Evolutionary conservation across 169 alveolate genomes (phyloP).

Genomic region (Miamiensis avidus): DNA sequence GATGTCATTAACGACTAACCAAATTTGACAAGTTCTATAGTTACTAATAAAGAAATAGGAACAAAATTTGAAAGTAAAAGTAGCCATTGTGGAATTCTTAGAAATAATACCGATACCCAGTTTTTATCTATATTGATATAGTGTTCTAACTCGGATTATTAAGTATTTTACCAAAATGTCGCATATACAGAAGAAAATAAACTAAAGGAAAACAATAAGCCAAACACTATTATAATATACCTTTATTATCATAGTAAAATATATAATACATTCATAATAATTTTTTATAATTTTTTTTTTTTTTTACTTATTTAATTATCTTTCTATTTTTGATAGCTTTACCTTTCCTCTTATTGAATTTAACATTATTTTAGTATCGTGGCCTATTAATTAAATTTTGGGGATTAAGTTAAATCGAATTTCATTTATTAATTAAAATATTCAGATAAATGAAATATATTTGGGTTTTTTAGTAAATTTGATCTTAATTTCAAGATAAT

Average conservation of each 20-base stretch:
- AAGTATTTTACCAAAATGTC: constrained; percentile 60
- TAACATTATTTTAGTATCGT: constrained; percentile 87
- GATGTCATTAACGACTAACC: constrained; percentile 92
- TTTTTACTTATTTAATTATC: constrained; percentile 71
- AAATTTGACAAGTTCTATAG: constrained; percentile 93
- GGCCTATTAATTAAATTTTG: constrained; percentile 20
- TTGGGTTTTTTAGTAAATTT: too few relatives aligned
- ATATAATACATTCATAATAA: too few relatives aligned
- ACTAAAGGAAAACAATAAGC: constrained; percentile 65
- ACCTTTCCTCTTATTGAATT: constrained; percentile 81
- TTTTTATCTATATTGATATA: constrained; percentile 17
- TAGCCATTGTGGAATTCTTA: constrained; percentile 80
- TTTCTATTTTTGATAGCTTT: constrained; percentile 78
- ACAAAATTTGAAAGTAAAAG: constrained; percentile 88
- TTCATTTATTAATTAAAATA: too few relatives aligned
- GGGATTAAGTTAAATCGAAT: too few relatives aligned
- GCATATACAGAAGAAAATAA: constrained; percentile 60
- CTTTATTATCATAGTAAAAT: constrained; percentile 41
- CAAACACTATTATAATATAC: constrained; percentile 54
- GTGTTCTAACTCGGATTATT: constrained; percentile 29
- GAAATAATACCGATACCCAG: constrained; percentile 40
- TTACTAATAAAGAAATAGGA: constrained; percentile 95
- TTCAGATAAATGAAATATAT: too few relatives aligned
- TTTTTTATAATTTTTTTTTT: not conserved
- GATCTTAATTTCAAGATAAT: too few relatives aligned